Evolutionary conservation across 2,329 filamentous ascomycete species (phyloP).

Genomic region (Akanthomyces muscarius): DNA sequence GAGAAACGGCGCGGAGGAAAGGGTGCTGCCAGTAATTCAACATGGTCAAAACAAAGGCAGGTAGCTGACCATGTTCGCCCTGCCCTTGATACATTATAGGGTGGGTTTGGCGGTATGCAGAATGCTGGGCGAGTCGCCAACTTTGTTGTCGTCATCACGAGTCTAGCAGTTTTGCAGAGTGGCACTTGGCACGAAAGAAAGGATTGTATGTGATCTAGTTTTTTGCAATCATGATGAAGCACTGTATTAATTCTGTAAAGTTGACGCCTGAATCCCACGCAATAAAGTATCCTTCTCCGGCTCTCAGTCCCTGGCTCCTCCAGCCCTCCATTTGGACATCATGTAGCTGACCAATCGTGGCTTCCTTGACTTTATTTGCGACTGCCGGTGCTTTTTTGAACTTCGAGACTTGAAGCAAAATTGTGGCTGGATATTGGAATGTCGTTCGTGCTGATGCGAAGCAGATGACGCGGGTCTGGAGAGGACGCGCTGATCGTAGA

Average conservation of each 20-base stretch:
- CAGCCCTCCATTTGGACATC: constrained; percentile 14
- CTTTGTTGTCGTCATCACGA: neutral
- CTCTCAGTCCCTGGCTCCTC: neutral
- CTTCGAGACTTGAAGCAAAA: constrained; percentile 7
- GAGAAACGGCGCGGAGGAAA: neutral
- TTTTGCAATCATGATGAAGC: neutral
- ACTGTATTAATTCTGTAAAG: neutral
- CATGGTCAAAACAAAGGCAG: neutral
- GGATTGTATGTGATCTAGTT: neutral
- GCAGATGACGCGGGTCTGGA: neutral
- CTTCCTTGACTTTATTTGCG: neutral
- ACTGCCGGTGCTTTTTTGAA: neutral
- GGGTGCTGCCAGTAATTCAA: no score
- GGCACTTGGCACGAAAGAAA: no score
- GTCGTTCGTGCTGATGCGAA: no score
- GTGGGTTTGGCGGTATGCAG: neutral
- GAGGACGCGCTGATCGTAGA: neutral
- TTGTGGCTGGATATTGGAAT: constrained; percentile 1
- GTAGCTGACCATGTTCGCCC: neutral
- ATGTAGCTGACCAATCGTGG: neutral
- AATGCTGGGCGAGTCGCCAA: no score
- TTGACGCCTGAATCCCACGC: neutral
- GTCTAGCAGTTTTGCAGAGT: no score
- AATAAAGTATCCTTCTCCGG: neutral
- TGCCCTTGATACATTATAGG: neutral